These are phyloP conservation scores for Quercus bicolor DNA, from an alignment of 306 rosid genomes.

Conservation along the genomic window DNA sequence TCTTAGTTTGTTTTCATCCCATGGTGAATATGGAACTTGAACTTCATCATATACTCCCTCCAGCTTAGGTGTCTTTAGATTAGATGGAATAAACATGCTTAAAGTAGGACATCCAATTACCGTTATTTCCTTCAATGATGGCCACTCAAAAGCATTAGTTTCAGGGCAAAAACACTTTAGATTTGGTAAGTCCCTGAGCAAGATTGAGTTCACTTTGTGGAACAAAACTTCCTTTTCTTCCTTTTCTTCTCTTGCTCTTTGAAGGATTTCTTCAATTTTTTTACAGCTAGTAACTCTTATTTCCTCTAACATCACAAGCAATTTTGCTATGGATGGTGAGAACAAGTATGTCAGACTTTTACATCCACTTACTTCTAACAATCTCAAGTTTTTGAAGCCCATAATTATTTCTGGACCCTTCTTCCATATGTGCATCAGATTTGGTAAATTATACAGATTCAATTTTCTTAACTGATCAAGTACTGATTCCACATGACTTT, in stretches of 20 bases:
- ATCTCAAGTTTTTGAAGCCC: neutral
- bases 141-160: neutral
- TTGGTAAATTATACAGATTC: neutral
- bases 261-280: neutral
- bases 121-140: neutral
- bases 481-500: neutral
- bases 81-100: neutral
- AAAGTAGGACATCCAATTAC: neutral
- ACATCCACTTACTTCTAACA: neutral
- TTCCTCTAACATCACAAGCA: too few species aligned
- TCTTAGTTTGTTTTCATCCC: too few species aligned
- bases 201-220: too few species aligned
- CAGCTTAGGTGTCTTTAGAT: neutral
- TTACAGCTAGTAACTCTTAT: neutral
- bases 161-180: neutral
- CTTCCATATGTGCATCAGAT: neutral
- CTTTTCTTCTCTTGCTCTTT: neutral
- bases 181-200: too few species aligned
- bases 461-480: neutral
- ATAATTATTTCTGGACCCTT: neutral
- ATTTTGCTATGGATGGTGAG: too few species aligned
- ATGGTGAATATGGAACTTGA: too few species aligned
- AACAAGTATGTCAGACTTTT: neutral
- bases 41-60: neutral
- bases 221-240: neutral